A percentile compares a stretch with the other conserved stretches of the same genome.
Conservation (phyloP, 1,284 basidiomycete species). For the Microbotryum lychnidis-dioicae region DNA sequence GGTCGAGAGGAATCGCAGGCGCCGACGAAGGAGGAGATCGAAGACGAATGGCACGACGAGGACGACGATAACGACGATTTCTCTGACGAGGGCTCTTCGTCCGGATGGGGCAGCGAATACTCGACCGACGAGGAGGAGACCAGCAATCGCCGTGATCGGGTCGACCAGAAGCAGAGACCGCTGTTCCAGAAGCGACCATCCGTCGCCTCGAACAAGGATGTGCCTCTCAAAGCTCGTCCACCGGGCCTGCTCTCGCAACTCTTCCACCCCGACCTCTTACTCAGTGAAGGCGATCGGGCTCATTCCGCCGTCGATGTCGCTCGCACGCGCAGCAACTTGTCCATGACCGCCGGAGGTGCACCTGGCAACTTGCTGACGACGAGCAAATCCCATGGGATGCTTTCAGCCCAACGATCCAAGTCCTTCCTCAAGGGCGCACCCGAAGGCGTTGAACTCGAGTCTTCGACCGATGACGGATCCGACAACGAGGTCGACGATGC, state of each 20-base stretch:
- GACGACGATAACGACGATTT: slow-evolving; percentile 13
- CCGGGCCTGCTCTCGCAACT: slow-evolving; percentile 30
- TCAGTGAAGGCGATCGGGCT: slow-evolving; percentile 15
- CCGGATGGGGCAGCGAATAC: slow-evolving; percentile 27
- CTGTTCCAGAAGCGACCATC: slow-evolving; percentile 16
- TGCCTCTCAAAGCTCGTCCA: slow-evolving; percentile 22
- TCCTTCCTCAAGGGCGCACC: slow-evolving; percentile 48
- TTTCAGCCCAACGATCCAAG: slow-evolving; percentile 37
- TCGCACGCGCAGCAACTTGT: slow-evolving; percentile 3
- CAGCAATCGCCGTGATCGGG: not conserved
- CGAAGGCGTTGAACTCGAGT: slow-evolving; percentile 58
- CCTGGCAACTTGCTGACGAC: slow-evolving; percentile 43
- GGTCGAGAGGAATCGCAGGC: slow-evolving; percentile 1
- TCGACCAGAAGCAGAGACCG: not conserved
- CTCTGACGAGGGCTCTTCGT: slow-evolving; percentile 18
- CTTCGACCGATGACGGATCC: slow-evolving; percentile 53
- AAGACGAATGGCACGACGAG: slow-evolving; percentile 13
- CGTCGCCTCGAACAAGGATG: slow-evolving; percentile 2
- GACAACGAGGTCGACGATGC: slow-evolving; percentile 41
- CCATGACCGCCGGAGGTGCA: not conserved
- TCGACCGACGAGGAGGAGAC: slow-evolving; percentile 24
- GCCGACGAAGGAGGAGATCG: not conserved
- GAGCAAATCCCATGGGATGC: slow-evolving; percentile 58
- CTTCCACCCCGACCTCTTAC: slow-evolving; percentile 29
- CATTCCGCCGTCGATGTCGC: slow-evolving; percentile 1